Evolutionary conservation across 208 protist genomes (phyloP), one percentile per base, ranked within the genome.

Genomic region (Porcisia hertigi): DNA sequence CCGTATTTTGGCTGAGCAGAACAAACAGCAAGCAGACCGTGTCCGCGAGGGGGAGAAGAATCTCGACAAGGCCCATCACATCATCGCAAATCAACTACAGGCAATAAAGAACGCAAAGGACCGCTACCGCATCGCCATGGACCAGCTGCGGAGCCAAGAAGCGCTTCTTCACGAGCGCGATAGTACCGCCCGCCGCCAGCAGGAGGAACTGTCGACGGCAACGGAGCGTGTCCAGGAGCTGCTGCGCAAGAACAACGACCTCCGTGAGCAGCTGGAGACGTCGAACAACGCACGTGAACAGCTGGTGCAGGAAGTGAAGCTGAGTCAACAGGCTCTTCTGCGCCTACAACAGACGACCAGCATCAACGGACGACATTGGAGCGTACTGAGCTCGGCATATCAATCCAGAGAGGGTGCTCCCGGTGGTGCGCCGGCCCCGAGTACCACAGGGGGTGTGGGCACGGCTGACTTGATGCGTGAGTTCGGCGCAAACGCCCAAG

Each of bases 81-180:
- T 97, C 65, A 96, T 97, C 73, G 66, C 82, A 0, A 90, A 85
- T n/a, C 93, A 97, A 75, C 81, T 97, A 36, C 87, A 93, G 69
- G 73, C 86, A 3, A 94, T 95, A 57, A 88, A 88, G 65, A 84
- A 63, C 43, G 63, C 79, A 16, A 94, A 93, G 77, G 88, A 94
- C 14, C 80, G 87, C 20, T 88, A 89, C 67, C 77, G 71, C 63
- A 87, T 88, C 54, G 89, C 87, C 3, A 47, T 75, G n/a, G 85
- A 86, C 41, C 91, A 95, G 78, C 41, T 96, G 36, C 77, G 75
- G 7, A 90, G 69, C 58, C 84, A 90, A 76, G 78, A 88, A 53
- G 63, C 73, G 8, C 81, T 96, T 23, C 67, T 97, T 23, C 77
- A 85, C 39, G 91, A 97, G 55, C 81, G 84, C 11, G 75, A 92